phyloP scores from a whole-genome alignment of 371 early-diverging fungal genomes.

The Mortierella sp. region DNA sequence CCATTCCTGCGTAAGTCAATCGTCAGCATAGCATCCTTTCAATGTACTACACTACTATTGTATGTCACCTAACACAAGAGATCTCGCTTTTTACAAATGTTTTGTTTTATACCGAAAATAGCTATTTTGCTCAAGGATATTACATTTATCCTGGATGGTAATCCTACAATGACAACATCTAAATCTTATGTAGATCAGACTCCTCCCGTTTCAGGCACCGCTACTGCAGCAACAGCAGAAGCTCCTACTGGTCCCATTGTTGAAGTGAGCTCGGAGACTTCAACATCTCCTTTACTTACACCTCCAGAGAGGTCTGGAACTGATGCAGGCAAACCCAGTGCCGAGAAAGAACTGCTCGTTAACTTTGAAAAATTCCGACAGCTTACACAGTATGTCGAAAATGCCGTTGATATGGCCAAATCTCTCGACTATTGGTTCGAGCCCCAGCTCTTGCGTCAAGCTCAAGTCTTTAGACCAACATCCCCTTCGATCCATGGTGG shows the following conservation, averaged over 20 bases:
- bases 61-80: background rate
- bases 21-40: background rate
- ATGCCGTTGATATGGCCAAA: conserved; percentile 48
- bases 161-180: conserved; percentile 55
- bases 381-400: conserved; percentile 53
- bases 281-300: background rate
- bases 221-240: too few species aligned
- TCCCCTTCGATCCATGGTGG: conserved; percentile 17
- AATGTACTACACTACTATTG: background rate
- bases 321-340: background rate
- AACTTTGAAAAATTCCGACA: conserved; percentile 69
- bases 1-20: conserved; percentile 63
- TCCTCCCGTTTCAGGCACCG: background rate
- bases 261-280: background rate
- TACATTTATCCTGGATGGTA: conserved; percentile 68
- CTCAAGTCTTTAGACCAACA: conserved; percentile 45
- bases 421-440: conserved; percentile 49
- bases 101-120: conserved; percentile 8
- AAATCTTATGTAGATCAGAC: conserved; percentile 7
- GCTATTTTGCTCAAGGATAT: conserved; percentile 68
- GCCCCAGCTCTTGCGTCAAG: conserved; percentile 48
- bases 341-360: conserved; percentile 35
- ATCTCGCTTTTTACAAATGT: background rate
- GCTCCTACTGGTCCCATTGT: background rate
- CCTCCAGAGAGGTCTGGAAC: background rate